Conservation (phyloP, 139 green algal species). For the Desmodesmus armatus region DNA sequence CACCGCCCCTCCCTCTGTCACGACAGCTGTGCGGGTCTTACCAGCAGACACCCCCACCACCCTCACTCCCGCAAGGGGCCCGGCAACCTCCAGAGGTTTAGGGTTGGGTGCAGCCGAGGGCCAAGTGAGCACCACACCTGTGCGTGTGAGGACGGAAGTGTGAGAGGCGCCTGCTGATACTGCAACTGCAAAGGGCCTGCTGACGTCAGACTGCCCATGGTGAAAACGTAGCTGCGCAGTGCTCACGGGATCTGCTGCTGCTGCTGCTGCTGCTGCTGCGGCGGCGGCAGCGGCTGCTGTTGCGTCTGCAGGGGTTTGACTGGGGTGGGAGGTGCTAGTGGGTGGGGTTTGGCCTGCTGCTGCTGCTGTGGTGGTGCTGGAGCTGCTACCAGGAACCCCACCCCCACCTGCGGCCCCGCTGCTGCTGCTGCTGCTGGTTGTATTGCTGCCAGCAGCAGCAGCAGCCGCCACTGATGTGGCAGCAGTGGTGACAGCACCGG, state of each 20-base stretch:
- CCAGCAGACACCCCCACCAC: slow-evolving; percentile 79
- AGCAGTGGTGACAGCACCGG: neutral
- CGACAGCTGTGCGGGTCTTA: slow-evolving; percentile 89
- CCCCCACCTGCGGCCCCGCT: neutral
- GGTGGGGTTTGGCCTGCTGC: too few relatives aligned
- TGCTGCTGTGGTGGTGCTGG: neutral
- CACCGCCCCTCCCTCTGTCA: slow-evolving; percentile 82
- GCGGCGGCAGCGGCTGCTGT: neutral
- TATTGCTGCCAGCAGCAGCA: neutral
- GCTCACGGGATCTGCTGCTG: neutral
- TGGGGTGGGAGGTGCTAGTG: too few relatives aligned
- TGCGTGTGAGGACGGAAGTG: slow-evolving; percentile 70
- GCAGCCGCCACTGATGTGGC: neutral
- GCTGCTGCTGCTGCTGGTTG: neutral
- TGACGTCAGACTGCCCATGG: slow-evolving; percentile 72
- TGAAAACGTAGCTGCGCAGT: slow-evolving; percentile 73
- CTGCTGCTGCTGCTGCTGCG: neutral
- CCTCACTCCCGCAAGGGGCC: slow-evolving; percentile 70
- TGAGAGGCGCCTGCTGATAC: slow-evolving; percentile 80
- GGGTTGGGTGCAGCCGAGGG: slow-evolving; percentile 61
- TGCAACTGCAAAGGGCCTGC: slow-evolving; percentile 66
- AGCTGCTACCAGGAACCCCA: neutral
- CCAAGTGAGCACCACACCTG: slow-evolving; percentile 84
- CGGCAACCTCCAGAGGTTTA: slow-evolving; percentile 70
- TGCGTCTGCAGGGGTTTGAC: neutral